A percentile compares a stretch with the other conserved stretches of the same genome.
Evolutionary conservation across 495 filamentous ascomycete genomes (phyloP).

Genomic region (Xylaria curta): DNA sequence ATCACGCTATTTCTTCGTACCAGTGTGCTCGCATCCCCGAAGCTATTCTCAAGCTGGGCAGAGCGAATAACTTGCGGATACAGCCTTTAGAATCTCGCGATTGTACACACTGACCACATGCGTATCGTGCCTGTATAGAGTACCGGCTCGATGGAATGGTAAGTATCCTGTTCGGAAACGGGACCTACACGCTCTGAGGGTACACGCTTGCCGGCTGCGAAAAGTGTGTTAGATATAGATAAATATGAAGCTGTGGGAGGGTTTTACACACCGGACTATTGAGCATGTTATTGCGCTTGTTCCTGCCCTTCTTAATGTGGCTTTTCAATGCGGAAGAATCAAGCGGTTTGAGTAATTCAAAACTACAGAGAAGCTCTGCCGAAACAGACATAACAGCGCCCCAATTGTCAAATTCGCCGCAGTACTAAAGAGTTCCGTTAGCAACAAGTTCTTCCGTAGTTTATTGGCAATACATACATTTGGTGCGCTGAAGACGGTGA

Average conservation of each 20-base stretch:
- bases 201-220: slow-evolving; percentile 52
- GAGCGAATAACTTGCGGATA: slow-evolving; percentile 6
- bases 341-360: slow-evolving; percentile 94
- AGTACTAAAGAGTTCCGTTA: slow-evolving; percentile 68
- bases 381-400: slow-evolving; percentile 99
- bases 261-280: slow-evolving; percentile 82
- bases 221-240: slow-evolving; percentile 32
- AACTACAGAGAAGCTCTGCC: slow-evolving; percentile 90
- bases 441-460: background rate
- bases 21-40: slow-evolving; percentile 6
- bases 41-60: slow-evolving; percentile 7
- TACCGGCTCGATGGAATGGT: slow-evolving; percentile 23
- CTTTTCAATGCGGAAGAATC: slow-evolving; percentile 97
- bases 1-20: slow-evolving; percentile 6
- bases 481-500: slow-evolving; percentile 97
- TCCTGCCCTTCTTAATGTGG: slow-evolving; percentile 98
- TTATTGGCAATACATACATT: slow-evolving; percentile 71
- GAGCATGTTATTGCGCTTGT: slow-evolving; percentile 85
- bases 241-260: background rate
- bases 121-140: slow-evolving; percentile 7
- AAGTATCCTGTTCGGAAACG: slow-evolving; percentile 4
- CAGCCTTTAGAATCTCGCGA: background rate
- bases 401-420: slow-evolving; percentile 99
- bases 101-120: background rate
- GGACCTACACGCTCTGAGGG: slow-evolving; percentile 59